Base-by-base conservation (phyloP, 805 yeast species). In the Zygoascus tannicola region DNA sequence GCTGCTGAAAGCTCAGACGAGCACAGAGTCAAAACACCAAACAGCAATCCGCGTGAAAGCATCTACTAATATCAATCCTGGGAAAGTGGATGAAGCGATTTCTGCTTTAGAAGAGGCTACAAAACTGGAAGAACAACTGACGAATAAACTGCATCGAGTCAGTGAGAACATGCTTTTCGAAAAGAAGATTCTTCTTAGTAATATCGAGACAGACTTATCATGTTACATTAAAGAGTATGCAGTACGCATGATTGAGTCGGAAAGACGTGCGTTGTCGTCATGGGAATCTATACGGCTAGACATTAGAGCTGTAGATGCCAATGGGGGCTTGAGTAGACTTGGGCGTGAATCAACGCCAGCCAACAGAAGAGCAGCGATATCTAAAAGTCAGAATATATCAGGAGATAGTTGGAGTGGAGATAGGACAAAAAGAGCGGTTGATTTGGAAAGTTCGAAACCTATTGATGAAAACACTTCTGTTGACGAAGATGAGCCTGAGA, bases 11-110 rank as follows among this genome's bases (percentile, higher is more conserved):
- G 88, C 96, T 1, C 94, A 88, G 60, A 76, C 78, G 5, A 76
- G 70, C 45, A 78, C 95, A 1, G 77, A 74, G 52, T 64, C 74
- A 23, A 82, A 77, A 55, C 94, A 85, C 55, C 74, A 76, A 40
- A 71, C 75, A 3, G 94, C 94, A 1, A 71, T 76, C 5, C 65
- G 75, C 35, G 79, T 80, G 55, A 71, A 86, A 44, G 83, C 85
- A 53, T 76, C 76, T 44, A 69, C 86, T 30, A 77, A 83, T 41
- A 79, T 86, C 41, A 90, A 83, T 55, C 95, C 97, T 0, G 62
- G 84, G 22, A 85, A 81, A 58, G 94, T 86, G 3, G 96, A 92
- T 54, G 97, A 88, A 52, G 94, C 96, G 0, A 75, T 90, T 22
- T 70, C 81, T 44, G 70, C 84, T 5, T 68, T 88, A 44, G 95